phyloP scores from a whole-genome alignment of 441 rosid genomes.

The Bruguiera hainesii region DNA sequence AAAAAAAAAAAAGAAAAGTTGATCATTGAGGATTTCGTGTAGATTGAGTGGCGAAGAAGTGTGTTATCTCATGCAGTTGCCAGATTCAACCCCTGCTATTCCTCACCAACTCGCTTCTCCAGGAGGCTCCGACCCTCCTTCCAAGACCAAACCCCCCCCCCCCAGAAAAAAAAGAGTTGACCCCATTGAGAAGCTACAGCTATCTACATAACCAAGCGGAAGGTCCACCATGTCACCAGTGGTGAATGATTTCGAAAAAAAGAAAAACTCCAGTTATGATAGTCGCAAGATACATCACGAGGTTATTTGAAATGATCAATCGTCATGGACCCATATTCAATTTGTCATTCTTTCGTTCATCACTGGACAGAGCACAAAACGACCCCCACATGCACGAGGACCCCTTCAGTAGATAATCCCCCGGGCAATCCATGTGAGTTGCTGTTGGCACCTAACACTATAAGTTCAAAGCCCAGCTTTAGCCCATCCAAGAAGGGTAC shows the following conservation, averaged over 20 bases:
- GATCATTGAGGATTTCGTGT: too few relatives aligned
- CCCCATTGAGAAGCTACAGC: slow-evolving; percentile 17
- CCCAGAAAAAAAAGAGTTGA: background rate
- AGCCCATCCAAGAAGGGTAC: slow-evolving; percentile 13
- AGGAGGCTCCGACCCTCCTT: too few relatives aligned
- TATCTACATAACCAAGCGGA: slow-evolving; percentile 15
- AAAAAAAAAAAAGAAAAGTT: background rate
- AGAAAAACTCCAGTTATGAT: too few relatives aligned
- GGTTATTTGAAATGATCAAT: background rate
- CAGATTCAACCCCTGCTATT: too few relatives aligned
- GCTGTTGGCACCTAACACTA: slow-evolving; percentile 19
- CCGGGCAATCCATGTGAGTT: slow-evolving; percentile 28
- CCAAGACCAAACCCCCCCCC: too few relatives aligned
- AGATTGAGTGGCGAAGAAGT: too few relatives aligned
- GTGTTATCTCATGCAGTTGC: too few relatives aligned
- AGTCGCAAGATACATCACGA: background rate
- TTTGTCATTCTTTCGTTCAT: background rate
- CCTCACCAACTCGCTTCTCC: too few relatives aligned
- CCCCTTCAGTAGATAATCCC: slow-evolving; percentile 12
- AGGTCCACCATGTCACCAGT: slow-evolving; percentile 24
- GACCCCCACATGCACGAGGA: slow-evolving; percentile 3
- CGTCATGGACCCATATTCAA: background rate
- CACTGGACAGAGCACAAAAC: slow-evolving; percentile 5
- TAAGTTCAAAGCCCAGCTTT: slow-evolving; percentile 15
- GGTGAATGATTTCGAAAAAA: slow-evolving; percentile 14